These are phyloP conservation scores for Trichoderma gracile DNA, from an alignment of 2,329 filamentous ascomycete genomes.

Conservation along the genomic window DNA sequence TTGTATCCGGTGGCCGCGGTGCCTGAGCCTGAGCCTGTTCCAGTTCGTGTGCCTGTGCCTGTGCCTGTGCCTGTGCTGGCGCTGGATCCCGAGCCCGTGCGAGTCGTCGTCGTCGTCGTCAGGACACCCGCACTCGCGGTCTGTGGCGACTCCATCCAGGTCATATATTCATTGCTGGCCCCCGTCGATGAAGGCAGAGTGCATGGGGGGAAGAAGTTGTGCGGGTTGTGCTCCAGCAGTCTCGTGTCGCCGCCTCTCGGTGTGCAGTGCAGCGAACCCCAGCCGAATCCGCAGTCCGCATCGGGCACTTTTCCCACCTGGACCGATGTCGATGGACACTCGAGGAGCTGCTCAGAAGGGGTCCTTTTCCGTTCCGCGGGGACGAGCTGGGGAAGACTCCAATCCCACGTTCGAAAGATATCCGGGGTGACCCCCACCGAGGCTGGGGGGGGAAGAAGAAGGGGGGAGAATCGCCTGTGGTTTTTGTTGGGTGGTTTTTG, in stretches of 20 bases:
- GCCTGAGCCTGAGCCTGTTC: conserved; percentile 26
- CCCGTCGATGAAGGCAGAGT: conserved; percentile 23
- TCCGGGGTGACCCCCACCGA: conserved; percentile 30
- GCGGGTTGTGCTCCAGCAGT: background rate
- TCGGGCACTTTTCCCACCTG: background rate
- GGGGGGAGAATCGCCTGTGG: background rate
- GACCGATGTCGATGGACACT: background rate
- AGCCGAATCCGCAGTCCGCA: background rate
- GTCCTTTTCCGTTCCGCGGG: conserved; percentile 22
- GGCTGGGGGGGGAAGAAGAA: background rate
- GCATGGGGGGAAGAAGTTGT: conserved; percentile 1
- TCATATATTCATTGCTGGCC: conserved; percentile 26
- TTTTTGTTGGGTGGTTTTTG: background rate
- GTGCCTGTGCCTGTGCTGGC: conserved; percentile 22
- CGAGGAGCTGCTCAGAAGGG: conserved; percentile 8
- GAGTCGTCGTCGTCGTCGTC: conserved; percentile 18
- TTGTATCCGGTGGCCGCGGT: conserved; percentile 42
- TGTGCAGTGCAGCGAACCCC: conserved; percentile 19
- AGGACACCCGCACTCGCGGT: conserved; percentile 20
- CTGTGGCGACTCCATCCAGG: conserved; percentile 31
- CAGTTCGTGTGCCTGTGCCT: background rate
- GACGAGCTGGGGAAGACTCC: conserved; percentile 23
- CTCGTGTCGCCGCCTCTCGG: conserved; percentile 6
- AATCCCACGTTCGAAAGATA: conserved; percentile 14
- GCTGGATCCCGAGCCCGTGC: conserved; percentile 15